Evolutionary conservation across 768 basidiomycete species (phyloP).

Genomic region (Rhizopogon vinicolor): DNA sequence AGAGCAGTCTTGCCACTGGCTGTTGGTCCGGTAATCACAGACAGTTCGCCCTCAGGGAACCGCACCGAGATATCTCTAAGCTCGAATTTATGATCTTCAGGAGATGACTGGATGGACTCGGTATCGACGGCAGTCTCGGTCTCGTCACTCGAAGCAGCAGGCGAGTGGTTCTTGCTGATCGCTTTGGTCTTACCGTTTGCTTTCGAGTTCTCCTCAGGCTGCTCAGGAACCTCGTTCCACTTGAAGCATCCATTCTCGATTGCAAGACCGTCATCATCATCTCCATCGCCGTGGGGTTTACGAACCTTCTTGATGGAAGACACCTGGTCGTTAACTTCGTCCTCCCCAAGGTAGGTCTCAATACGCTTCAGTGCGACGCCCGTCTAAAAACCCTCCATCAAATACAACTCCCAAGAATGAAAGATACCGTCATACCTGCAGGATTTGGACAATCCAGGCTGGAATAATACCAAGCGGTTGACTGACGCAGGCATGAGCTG

Average conservation of each 20-base stretch:
- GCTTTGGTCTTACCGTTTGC: constrained; percentile 13
- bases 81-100: constrained; percentile 34
- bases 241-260: constrained; percentile 49
- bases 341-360: constrained; percentile 54
- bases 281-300: constrained; percentile 14
- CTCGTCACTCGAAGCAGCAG: constrained; percentile 3
- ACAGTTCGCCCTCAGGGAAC: constrained; percentile 44
- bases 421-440: constrained; percentile 38
- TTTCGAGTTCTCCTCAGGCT: constrained; percentile 19
- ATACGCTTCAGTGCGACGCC: constrained; percentile 58
- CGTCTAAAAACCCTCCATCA: constrained; percentile 29
- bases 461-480: constrained; percentile 78
- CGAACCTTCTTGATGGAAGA: constrained; percentile 45
- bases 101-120: constrained; percentile 3
- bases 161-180: constrained; percentile 1
- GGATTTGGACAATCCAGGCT: constrained; percentile 70
- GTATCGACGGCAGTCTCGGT: constrained; percentile 9
- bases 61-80: constrained; percentile 39
- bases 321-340: constrained; percentile 58
- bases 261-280: constrained; percentile 35
- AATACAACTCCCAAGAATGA: neutral
- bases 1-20: constrained; percentile 49
- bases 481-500: constrained; percentile 25
- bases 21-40: constrained; percentile 43
- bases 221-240: constrained; percentile 48